phyloP scores from a whole-genome alignment of 1,284 basidiomycete genomes.

The Austroboletus rostrupii region DNA sequence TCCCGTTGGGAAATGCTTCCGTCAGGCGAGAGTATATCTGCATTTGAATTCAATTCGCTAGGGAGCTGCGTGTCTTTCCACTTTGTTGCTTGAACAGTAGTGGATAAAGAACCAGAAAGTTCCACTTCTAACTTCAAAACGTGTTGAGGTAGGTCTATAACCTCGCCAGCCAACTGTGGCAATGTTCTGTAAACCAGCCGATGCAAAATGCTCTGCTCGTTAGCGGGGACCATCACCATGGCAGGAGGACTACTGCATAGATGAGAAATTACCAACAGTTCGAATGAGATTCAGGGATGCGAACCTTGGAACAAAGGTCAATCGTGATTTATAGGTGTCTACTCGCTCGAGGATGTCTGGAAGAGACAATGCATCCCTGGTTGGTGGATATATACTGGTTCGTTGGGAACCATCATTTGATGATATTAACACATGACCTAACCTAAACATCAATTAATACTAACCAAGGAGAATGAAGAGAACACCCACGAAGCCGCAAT shows the following conservation, averaged over 20 bases:
- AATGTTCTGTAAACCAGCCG: slow-evolving; percentile 54
- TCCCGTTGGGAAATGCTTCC: neutral
- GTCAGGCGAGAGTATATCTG: neutral
- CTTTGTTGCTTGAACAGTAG: neutral
- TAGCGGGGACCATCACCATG: slow-evolving; percentile 35
- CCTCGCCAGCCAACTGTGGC: slow-evolving; percentile 11
- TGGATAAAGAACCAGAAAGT: slow-evolving; percentile 11
- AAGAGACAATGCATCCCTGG: slow-evolving; percentile 43
- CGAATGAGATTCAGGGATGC: slow-evolving; percentile 7
- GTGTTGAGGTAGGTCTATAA: slow-evolving; percentile 11
- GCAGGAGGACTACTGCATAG: slow-evolving; percentile 44
- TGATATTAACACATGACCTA: slow-evolving; percentile 57
- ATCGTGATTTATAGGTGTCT: slow-evolving; percentile 29
- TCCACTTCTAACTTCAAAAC: slow-evolving; percentile 39
- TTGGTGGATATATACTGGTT: slow-evolving; percentile 46
- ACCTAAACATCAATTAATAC: slow-evolving; percentile 34
- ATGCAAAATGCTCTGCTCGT: slow-evolving; percentile 42
- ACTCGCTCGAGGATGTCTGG: slow-evolving; percentile 48
- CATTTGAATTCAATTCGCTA: neutral
- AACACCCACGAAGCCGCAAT: slow-evolving; percentile 46
- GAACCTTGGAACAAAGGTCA: slow-evolving; percentile 56
- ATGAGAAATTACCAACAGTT: slow-evolving; percentile 1
- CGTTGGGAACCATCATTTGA: slow-evolving; percentile 32
- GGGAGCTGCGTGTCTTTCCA: neutral
- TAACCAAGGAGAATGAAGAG: neutral